A percentile compares a stretch with the other conserved stretches of the same genome.
phyloP scores from a whole-genome alignment of 768 basidiomycete genomes.

The Boletus rex-veris region DNA sequence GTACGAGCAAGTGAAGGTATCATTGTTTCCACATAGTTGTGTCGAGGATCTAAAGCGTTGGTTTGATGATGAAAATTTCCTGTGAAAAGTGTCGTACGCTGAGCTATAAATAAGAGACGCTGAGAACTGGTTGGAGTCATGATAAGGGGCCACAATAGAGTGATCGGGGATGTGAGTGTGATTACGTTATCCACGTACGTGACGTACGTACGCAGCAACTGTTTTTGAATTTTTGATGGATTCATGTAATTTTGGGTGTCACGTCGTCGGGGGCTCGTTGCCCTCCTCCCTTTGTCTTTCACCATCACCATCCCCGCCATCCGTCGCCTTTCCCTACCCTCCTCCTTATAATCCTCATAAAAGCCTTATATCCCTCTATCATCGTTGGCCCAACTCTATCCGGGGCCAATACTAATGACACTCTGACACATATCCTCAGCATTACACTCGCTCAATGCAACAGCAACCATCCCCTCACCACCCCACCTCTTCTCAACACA shows the following conservation, averaged over 20 bases:
- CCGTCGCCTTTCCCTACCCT: slow-evolving; percentile 11
- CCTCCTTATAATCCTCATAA: slow-evolving; percentile 14
- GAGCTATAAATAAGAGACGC: no score
- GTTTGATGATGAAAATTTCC: no score
- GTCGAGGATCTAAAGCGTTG: no score
- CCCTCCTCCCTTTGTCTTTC: slow-evolving; percentile 26
- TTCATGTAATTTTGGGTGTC: slow-evolving; percentile 30
- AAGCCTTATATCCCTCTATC: slow-evolving; percentile 7
- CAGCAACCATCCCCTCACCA: background rate
- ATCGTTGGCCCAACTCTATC: slow-evolving; percentile 31
- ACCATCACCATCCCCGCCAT: slow-evolving; percentile 25
- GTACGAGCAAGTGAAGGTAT: background rate
- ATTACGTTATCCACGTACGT: slow-evolving; percentile 30
- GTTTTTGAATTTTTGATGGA: slow-evolving; percentile 34
- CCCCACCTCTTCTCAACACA: slow-evolving; percentile 27
- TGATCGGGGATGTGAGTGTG: slow-evolving; percentile 22
- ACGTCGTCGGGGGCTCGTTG: slow-evolving; percentile 22
- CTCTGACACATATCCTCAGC: slow-evolving; percentile 14
- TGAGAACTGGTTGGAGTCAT: no score
- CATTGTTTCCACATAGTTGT: no score
- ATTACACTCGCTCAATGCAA: slow-evolving; percentile 11
- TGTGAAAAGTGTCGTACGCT: no score
- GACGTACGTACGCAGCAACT: slow-evolving; percentile 29
- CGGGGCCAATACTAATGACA: slow-evolving; percentile 19
- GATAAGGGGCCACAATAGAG: background rate